phyloP scores from a whole-genome alignment of 202 grass and related monocot genomes.

The Elaeis oleifera region DNA sequence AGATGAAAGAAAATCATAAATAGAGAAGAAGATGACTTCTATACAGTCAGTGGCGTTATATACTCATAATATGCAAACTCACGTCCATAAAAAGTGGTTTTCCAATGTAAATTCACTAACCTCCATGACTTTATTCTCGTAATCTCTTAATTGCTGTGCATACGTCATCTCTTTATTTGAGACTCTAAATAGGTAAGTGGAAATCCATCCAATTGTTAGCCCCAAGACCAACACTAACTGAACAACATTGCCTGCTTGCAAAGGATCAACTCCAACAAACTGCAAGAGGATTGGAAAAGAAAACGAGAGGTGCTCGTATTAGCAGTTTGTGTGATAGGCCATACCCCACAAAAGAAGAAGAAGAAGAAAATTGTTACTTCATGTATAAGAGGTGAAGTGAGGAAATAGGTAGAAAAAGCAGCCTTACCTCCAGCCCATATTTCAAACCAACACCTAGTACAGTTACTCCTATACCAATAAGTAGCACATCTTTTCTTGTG shows the following conservation, averaged over 20 bases:
- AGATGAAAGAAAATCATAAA: too few species aligned
- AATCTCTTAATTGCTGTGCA: constrained; percentile 81
- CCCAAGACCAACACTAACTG: constrained; percentile 85
- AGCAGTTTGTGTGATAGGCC: too few species aligned
- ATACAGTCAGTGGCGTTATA: neutral
- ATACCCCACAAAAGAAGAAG: too few species aligned
- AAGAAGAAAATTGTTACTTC: too few species aligned
- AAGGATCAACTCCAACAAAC: constrained; percentile 63
- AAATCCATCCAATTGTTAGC: constrained; percentile 90
- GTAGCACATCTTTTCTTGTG: constrained; percentile 86
- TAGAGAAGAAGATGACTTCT: too few species aligned
- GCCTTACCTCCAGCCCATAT: constrained; percentile 65
- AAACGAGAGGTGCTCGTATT: constrained; percentile 6
- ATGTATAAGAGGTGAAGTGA: too few species aligned
- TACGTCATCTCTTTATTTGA: constrained; percentile 99
- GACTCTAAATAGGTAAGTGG: constrained; percentile 88
- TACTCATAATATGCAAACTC: neutral
- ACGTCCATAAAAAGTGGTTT: neutral
- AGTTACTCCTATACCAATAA: constrained; percentile 79
- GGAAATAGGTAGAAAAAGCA: neutral
- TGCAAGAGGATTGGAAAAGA: constrained; percentile 15
- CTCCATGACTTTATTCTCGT: constrained; percentile 99
- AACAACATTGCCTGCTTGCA: constrained; percentile 93
- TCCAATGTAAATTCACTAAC: constrained; percentile 17
- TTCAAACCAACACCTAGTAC: constrained; percentile 61